Evolutionary conservation across 2,329 filamentous ascomycete species (phyloP).

Genomic region (Botrytis aclada): DNA sequence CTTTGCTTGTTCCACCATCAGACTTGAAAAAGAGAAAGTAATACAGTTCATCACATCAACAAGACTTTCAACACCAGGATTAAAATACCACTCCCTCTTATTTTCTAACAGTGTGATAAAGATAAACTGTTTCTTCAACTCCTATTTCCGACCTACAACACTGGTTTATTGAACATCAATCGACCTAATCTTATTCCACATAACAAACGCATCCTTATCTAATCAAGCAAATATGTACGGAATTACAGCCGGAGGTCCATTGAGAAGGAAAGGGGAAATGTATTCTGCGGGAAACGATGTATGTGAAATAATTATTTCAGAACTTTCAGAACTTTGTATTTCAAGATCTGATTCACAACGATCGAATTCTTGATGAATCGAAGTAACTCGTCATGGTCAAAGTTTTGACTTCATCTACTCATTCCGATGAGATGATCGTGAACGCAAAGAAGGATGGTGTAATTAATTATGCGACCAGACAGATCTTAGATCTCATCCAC

Average conservation of each 20-base stretch:
- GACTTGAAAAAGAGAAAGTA: background rate
- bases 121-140: background rate
- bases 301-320: slow-evolving; percentile 22
- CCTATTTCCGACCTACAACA: background rate
- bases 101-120: background rate
- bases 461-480: background rate
- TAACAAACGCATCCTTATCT: background rate
- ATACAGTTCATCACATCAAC: background rate
- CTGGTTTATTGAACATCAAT: background rate
- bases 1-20: background rate
- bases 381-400: background rate
- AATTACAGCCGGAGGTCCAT: background rate
- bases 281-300: slow-evolving; percentile 32
- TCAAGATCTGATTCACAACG: background rate
- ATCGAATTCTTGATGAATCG: background rate
- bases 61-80: background rate
- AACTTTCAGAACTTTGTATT: background rate
- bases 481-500: background rate
- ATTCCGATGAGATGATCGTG: background rate
- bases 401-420: background rate
- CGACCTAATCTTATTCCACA: background rate
- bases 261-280: slow-evolving; percentile 21
- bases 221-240: slow-evolving; percentile 8
- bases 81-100: background rate
- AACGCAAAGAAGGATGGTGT: background rate